Percentiles rank a stretch among this genome's conserved stretches.
Conservation (phyloP, 2,329 filamentous ascomycete genomes). For the Penicillium sp. region DNA sequence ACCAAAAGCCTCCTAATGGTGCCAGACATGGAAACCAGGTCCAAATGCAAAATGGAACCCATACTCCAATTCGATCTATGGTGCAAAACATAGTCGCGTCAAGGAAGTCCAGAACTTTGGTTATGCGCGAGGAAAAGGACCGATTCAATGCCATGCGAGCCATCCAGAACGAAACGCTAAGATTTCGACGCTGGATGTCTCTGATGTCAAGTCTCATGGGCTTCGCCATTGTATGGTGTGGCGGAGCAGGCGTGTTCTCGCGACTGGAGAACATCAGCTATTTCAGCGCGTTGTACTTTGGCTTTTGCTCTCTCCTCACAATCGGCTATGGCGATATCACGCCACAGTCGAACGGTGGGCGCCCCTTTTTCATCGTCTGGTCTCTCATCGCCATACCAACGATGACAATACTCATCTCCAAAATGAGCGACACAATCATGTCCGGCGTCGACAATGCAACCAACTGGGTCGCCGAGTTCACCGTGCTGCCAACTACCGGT, state of each 20-base stretch:
- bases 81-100: slow-evolving; percentile 21
- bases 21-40: neutral
- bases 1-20: slow-evolving; percentile 15
- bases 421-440: slow-evolving; percentile 80
- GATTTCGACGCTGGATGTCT: slow-evolving; percentile 69
- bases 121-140: slow-evolving; percentile 61
- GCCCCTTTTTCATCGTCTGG: slow-evolving; percentile 93
- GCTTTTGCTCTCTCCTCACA: slow-evolving; percentile 76
- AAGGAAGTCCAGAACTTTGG: slow-evolving; percentile 44
- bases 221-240: slow-evolving; percentile 73
- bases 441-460: slow-evolving; percentile 60
- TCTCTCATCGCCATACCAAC: slow-evolving; percentile 79
- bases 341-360: slow-evolving; percentile 71
- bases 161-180: slow-evolving; percentile 65
- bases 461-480: slow-evolving; percentile 60
- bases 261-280: slow-evolving; percentile 58
- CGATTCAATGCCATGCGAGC: slow-evolving; percentile 78
- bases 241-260: slow-evolving; percentile 75
- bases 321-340: slow-evolving; percentile 82
- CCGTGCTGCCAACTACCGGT: slow-evolving; percentile 60
- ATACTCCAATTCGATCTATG: slow-evolving; percentile 19
- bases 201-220: slow-evolving; percentile 63
- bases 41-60: neutral
- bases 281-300: slow-evolving; percentile 80
- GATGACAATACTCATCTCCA: slow-evolving; percentile 80